Evolutionary conservation across 768 basidiomycete species (phyloP), one percentile per base, ranked within the genome.

Genomic region (Amanita molliuscula): DNA sequence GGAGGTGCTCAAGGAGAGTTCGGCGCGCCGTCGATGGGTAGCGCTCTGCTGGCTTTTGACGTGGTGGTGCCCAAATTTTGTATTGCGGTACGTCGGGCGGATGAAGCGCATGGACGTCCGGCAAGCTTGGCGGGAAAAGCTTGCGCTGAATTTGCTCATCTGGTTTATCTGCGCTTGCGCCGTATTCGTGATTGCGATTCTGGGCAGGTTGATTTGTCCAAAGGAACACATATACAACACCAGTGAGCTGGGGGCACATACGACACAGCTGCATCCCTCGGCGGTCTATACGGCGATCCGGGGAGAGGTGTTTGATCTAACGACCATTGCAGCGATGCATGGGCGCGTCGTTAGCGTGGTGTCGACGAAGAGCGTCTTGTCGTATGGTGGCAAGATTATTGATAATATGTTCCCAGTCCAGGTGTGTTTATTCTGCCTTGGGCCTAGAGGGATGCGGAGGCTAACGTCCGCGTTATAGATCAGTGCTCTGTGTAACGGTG

Each of bases 81-180:
- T 82, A 45, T 68, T 99, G 37, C 72, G 65, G 8, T 81, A 77
- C 62, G 54, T 89, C 48, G 93, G 95, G 1, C 76, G 89, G 25
- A 96, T 97, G 93, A 96, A 97, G 69, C 84, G 95, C 6, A 64
- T 84, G 54, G 96, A 99, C 59, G 75, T 99, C 20, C 80, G 87
- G 21, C 92, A 97, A 65, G 96, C 96, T 1, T 99, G 96, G 96
- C 73, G 95, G 52, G 96, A 98, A 67, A 98, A 99, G 66, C 73
- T 97, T 1, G 89, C 91, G 3, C 77, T 97, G 60, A 97, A 98
- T 65, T 66, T 99, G 52, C 71, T 99, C 67, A 98, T 99, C 58
- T 97, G 94, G 95, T 81, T 96, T 60, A 72, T 88, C 26, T 97
- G 93, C 55, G 84, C 65, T n/a, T 81, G 80, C 57, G 84, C 91